phyloP scores from a whole-genome alignment of 495 filamentous ascomycete genomes.

The Daldinia caldariorum region DNA sequence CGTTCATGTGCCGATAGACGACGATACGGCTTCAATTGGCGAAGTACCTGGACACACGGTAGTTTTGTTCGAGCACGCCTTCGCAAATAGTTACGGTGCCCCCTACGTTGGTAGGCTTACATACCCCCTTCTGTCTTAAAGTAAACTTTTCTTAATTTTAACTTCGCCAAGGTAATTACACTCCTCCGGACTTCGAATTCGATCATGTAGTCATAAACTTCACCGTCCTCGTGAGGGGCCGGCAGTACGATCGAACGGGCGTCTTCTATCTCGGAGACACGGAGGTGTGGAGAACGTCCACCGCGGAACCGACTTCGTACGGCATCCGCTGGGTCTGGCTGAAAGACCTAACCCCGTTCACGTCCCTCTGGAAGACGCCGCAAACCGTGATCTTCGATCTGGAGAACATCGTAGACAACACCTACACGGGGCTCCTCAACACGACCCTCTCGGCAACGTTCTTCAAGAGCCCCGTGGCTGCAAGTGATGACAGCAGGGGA shows the following conservation, averaged over 20 bases:
- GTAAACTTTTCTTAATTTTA: constrained; percentile 1
- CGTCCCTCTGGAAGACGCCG: constrained; percentile 70
- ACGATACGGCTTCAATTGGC: constrained; percentile 20
- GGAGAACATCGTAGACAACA: constrained; percentile 76
- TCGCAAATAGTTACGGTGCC: constrained; percentile 79
- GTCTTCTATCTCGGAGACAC: constrained; percentile 85
- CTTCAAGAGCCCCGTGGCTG: constrained; percentile 62
- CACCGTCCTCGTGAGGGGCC: constrained; percentile 76
- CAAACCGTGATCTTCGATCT: constrained; percentile 88
- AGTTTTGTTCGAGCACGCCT: constrained; percentile 76
- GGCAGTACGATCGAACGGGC: constrained; percentile 84
- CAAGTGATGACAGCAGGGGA: constrained; percentile 26
- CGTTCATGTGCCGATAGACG: constrained; percentile 43
- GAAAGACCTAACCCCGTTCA: constrained; percentile 85
- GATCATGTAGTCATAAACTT: constrained; percentile 86
- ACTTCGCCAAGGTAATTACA: constrained; percentile 67
- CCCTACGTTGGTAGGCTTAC: constrained; percentile 76
- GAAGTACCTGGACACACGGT: constrained; percentile 49
- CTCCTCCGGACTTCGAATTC: constrained; percentile 78
- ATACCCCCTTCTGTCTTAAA: constrained; percentile 3
- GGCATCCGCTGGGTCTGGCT: constrained; percentile 81
- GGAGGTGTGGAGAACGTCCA: constrained; percentile 88
- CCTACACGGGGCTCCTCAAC: constrained; percentile 82
- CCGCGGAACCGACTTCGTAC: constrained; percentile 79
- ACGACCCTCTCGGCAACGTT: constrained; percentile 83